A percentile compares a stretch with the other conserved stretches of the same genome.
Conservation (phyloP, 2,329 filamentous ascomycete species). For the Colletotrichum abscissum region DNA sequence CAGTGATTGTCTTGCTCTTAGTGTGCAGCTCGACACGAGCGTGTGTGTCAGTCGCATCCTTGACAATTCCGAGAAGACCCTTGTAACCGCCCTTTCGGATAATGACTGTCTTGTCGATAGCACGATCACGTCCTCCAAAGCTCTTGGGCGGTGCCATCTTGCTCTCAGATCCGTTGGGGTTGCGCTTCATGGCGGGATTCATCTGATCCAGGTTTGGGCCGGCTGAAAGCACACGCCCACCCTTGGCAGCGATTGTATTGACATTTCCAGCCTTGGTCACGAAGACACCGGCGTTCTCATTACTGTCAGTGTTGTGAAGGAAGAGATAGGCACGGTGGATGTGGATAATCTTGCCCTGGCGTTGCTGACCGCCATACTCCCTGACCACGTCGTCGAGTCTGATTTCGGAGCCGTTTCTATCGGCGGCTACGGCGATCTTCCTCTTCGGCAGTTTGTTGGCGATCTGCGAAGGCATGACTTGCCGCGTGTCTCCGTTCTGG, state of each 20-base stretch:
- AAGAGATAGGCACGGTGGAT: slow-evolving; percentile 95
- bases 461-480: slow-evolving; percentile 90
- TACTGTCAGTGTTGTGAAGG: slow-evolving; percentile 83
- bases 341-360: slow-evolving; percentile 90
- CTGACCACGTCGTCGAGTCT: slow-evolving; percentile 91
- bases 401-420: slow-evolving; percentile 93
- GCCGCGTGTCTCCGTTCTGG: slow-evolving; percentile 85
- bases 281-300: slow-evolving; percentile 90
- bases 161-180: slow-evolving; percentile 65
- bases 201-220: slow-evolving; percentile 88
- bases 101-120: slow-evolving; percentile 91
- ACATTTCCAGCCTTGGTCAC: slow-evolving; percentile 89
- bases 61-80: slow-evolving; percentile 92
- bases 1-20: slow-evolving; percentile 89
- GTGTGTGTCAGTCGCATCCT: slow-evolving; percentile 87
- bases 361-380: slow-evolving; percentile 86
- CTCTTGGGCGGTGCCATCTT: slow-evolving; percentile 77
- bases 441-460: slow-evolving; percentile 87
- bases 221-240: slow-evolving; percentile 74
- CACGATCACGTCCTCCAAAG: slow-evolving; percentile 78
- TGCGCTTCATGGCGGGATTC: slow-evolving; percentile 88
- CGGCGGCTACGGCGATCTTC: slow-evolving; percentile 88
- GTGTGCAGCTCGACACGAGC: slow-evolving; percentile 94
- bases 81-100: slow-evolving; percentile 91
- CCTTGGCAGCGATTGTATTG: slow-evolving; percentile 92